Conservation (phyloP, 768 basidiomycete genomes). For the Pulveroboletus sp. region DNA sequence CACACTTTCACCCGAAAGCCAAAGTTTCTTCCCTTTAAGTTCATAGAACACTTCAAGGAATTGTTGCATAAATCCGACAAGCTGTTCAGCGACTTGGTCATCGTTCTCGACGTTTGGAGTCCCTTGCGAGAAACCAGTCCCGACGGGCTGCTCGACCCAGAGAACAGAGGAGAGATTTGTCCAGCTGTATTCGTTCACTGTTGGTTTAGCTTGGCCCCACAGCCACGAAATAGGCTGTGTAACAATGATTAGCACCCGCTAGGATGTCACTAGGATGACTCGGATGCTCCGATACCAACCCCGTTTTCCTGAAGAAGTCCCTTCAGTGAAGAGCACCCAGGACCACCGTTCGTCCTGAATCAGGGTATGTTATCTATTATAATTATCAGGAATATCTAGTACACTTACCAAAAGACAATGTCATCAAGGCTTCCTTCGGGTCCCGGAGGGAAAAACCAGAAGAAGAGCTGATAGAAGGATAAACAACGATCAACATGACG, state of each 20-base stretch:
- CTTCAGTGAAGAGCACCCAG: slow-evolving; percentile 73
- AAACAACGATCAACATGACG: background rate
- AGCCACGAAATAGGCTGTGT: slow-evolving; percentile 65
- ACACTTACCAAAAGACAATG: slow-evolving; percentile 66
- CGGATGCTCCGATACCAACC: slow-evolving; percentile 47
- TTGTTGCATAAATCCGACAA: slow-evolving; percentile 63
- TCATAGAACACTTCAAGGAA: slow-evolving; percentile 75
- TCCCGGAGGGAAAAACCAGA: slow-evolving; percentile 84
- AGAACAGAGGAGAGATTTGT: slow-evolving; percentile 74
- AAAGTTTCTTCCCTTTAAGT: too few relatives aligned
- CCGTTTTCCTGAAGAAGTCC: slow-evolving; percentile 78
- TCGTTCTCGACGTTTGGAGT: slow-evolving; percentile 59
- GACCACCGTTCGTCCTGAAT: slow-evolving; percentile 75
- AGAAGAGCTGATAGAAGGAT: slow-evolving; percentile 69
- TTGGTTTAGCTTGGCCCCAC: slow-evolving; percentile 60
- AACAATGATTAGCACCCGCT: slow-evolving; percentile 2
- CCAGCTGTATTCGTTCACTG: too few relatives aligned
- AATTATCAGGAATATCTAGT: background rate
- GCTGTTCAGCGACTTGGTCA: slow-evolving; percentile 52
- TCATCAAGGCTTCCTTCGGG: slow-evolving; percentile 70
- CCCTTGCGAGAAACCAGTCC: slow-evolving; percentile 76
- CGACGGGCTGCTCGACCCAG: slow-evolving; percentile 78
- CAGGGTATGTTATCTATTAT: background rate
- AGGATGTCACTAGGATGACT: slow-evolving; percentile 17
- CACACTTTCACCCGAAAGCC: slow-evolving; percentile 73